Evolutionary conservation across 495 filamentous ascomycete genomes (phyloP), one percentile per base, ranked within the genome.

Genomic region (Penicillium dipodomyicola): DNA sequence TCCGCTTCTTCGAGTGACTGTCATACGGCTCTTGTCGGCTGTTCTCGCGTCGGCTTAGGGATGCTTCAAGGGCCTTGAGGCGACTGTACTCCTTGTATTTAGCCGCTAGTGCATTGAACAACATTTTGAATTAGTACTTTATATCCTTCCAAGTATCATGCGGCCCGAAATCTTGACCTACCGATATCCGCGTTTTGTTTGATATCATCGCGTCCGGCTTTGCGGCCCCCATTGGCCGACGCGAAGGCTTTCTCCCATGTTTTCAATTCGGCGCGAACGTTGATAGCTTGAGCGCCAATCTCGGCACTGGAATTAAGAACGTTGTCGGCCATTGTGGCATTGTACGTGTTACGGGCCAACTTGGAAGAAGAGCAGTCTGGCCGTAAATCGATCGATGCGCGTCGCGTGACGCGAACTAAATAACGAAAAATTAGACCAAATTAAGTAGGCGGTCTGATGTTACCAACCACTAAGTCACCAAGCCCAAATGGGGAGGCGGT

Each of bases 21-120:
- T 71, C 57, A 45, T 45, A 19, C 12, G 30, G 58, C 17, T 64
- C 65, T n/a, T 55, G 61, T 55, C 48, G 64, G 17, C 67, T 66
- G 54, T 62, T 70, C 56, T 65, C 72, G 67, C 49, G 66, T 48
- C 63, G 60, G 20, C 27, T 56, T 14, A 69, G 51, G 5, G 65
- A 64, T 30, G 70, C 63, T 54, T 79, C 74, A 48, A 85, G 75
- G 48, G 85, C 82, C 52, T 90, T 85, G 20, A 91, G 62, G 53
- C 84, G 86, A 58, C 83, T 84, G 77, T 97, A 98, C 59, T 90
- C 84, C 64, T 92, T 96, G 73, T 98, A 97, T 74, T 97, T 96
- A 2, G 81, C 77, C 39, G 90, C 91, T 95, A 58, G 32, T 59
- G 42, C 20, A 42, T 60, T 29, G 19, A 33, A 23, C 20, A 19